Evolutionary conservation across 495 filamentous ascomycete species (phyloP).

Genomic region (Tuber borchii): DNA sequence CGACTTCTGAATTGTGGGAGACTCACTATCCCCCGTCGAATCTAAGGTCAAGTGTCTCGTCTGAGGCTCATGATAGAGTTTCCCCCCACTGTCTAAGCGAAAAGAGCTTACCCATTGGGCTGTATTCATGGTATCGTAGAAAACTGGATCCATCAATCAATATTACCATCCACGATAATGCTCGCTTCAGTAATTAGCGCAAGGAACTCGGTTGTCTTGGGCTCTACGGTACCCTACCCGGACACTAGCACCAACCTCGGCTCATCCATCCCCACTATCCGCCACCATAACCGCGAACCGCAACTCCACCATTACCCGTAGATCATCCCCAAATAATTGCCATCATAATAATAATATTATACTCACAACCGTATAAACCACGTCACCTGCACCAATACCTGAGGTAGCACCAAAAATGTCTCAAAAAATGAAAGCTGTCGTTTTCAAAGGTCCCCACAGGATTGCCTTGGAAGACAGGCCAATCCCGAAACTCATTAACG

Average conservation of each 20-base stretch:
- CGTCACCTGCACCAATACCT: background rate
- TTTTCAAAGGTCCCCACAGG: constrained; percentile 60
- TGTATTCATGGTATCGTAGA: background rate
- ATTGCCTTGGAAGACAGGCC: constrained; percentile 60
- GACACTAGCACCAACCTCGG: background rate
- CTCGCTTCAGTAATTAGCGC: no score
- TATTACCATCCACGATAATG: background rate
- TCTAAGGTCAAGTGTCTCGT: background rate
- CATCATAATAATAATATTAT: no score
- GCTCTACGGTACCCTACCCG: background rate
- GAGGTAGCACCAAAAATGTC: constrained; percentile 26
- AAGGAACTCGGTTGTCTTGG: background rate
- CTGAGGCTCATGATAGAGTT: background rate
- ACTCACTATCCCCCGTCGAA: background rate
- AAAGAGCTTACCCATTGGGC: background rate
- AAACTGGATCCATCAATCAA: background rate
- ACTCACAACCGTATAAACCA: background rate
- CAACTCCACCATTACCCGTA: background rate
- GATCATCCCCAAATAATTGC: background rate
- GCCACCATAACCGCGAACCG: background rate
- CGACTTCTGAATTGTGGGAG: background rate
- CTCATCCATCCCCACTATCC: background rate
- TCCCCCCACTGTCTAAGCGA: background rate
- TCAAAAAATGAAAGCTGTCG: constrained; percentile 59
- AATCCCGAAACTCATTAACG: constrained; percentile 58